Conservation (phyloP, 208 protist species). For the Wallacemonas sp. region DNA sequence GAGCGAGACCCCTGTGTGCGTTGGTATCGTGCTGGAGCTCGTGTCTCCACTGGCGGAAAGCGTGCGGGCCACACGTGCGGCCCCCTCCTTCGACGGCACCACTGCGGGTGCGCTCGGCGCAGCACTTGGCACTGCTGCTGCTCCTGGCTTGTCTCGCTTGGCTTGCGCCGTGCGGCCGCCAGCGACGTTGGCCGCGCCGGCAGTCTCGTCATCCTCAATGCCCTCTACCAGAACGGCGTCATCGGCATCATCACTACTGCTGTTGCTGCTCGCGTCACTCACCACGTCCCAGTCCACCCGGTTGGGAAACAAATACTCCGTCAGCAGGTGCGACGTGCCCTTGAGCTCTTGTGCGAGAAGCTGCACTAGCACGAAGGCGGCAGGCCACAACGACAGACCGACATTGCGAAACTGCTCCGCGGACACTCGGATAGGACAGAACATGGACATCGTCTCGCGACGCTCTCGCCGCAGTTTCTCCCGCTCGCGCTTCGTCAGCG, state of each 20-base stretch:
- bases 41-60: neutral
- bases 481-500: neutral
- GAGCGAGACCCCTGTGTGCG: neutral
- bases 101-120: too few relatives aligned
- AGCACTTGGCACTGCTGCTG: too few relatives aligned
- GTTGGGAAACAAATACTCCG: constrained; percentile 28
- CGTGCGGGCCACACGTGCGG: neutral
- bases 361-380: constrained; percentile 76
- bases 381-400: constrained; percentile 77
- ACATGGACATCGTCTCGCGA: constrained; percentile 16
- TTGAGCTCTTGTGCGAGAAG: constrained; percentile 62
- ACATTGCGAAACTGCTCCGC: constrained; percentile 75
- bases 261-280: neutral
- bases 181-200: too few relatives aligned
- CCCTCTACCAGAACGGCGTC: neutral
- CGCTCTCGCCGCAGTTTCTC: constrained; percentile 10
- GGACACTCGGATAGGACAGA: constrained; percentile 56
- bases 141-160: too few relatives aligned
- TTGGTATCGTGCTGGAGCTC: neutral
- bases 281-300: constrained; percentile 1
- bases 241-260: neutral
- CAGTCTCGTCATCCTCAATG: neutral
- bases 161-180: too few relatives aligned
- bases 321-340: constrained; percentile 33
- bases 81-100: too few relatives aligned